Evolutionary conservation across 148 eudicot species (phyloP).

Genomic region (Drosera capensis): DNA sequence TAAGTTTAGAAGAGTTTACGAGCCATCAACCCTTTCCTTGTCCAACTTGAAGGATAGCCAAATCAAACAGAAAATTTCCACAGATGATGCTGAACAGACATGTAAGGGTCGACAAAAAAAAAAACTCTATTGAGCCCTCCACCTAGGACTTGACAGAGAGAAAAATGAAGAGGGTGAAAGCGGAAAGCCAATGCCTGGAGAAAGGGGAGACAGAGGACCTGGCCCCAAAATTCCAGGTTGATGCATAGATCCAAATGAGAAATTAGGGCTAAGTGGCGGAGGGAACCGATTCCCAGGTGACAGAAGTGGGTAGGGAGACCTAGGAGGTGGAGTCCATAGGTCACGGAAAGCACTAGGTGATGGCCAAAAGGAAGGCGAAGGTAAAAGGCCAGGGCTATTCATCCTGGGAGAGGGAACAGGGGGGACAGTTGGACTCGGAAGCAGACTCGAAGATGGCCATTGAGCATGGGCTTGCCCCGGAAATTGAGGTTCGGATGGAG

Average conservation of each 20-base stretch:
- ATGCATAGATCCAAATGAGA: slow-evolving; percentile 43
- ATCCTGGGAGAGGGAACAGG: slow-evolving; percentile 49
- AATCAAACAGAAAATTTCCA: too few relatives aligned
- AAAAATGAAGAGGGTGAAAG: slow-evolving; percentile 62
- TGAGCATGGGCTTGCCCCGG: slow-evolving; percentile 24
- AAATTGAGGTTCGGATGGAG: slow-evolving; percentile 14
- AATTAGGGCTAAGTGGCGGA: slow-evolving; percentile 61
- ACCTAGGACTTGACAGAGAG: slow-evolving; percentile 62
- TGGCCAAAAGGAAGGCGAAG: slow-evolving; percentile 46
- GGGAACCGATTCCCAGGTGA: slow-evolving; percentile 69
- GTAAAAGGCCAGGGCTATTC: slow-evolving; percentile 26
- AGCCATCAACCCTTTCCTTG: too few relatives aligned
- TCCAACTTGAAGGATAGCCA: too few relatives aligned
- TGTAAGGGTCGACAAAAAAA: too few relatives aligned
- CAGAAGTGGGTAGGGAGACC: slow-evolving; percentile 68
- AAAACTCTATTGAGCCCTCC: slow-evolving; percentile 79
- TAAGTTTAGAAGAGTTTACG: too few relatives aligned
- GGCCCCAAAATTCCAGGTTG: slow-evolving; percentile 68
- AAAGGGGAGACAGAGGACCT: slow-evolving; percentile 56
- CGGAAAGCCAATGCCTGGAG: slow-evolving; percentile 69
- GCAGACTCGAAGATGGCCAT: slow-evolving; percentile 32
- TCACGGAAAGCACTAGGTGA: slow-evolving; percentile 60
- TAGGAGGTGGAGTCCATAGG: slow-evolving; percentile 48
- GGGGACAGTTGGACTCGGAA: slow-evolving; percentile 26
- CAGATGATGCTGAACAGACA: too few relatives aligned